Evolutionary conservation across 352 stramenopile species (phyloP), one percentile per base, ranked within the genome.

Genomic region (Globisporangium apiculatum): DNA sequence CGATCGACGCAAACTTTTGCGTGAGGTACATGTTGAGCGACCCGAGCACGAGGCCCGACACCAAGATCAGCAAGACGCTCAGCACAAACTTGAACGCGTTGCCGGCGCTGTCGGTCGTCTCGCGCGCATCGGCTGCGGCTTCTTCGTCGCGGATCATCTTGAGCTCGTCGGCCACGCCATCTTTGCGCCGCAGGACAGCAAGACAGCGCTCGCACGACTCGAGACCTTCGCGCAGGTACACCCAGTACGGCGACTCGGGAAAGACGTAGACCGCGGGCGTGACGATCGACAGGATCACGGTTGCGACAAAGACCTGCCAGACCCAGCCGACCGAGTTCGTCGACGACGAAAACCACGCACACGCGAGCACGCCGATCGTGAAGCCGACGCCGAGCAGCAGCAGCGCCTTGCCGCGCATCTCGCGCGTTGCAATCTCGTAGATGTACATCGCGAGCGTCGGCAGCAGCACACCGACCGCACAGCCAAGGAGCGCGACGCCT

Each of bases 381-480:
- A 88, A 87, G 11, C 82, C 82, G 9, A 83, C 65, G 31, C 78
- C 77, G 4, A 92, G 62, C 5, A 90, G 48, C 46, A 92, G 62
- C 35, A 92, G 74, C 17, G 76, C 73, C 51, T 89, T 89, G 49
- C 73, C 77, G 36, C 82, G 79, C 76, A 90, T 79, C 4, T 92
- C 82, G 53, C 76, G 78, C 14, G 82, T 89, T 48, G 82, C 86
- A 53, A 92, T 92, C 48, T 92, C 82, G 52, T 67, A 92, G 53
- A 88, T 88, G 68, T 92, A 92, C 48, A 88, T 71, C 1, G 77
- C 67, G 18, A 92, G 57, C 11, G 79, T 83, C 6, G 80, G 82
- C n/a, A 90, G 52, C 18, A 92, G 55, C 31, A 92, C 72, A 45
- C 82, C 82, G 38, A 87, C 68, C 0, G 82, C 72, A 17, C 64